Base-by-base conservation (phyloP, 2,329 filamentous ascomycete species). In the Neopestalotiopsis sp. region DNA sequence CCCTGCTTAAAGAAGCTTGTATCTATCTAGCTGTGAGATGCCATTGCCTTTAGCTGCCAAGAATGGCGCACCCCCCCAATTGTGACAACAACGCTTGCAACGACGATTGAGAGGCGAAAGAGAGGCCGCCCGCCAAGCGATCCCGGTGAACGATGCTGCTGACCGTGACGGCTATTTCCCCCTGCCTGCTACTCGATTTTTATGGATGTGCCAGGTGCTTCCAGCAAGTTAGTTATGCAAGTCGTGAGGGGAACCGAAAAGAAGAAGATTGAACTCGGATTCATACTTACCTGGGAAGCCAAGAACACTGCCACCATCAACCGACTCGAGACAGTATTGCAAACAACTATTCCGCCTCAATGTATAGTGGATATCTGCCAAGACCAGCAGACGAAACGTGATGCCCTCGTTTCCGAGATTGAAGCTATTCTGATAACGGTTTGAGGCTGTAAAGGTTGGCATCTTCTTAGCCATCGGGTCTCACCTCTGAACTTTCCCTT, bases 81-180 rank as follows among this genome's bases (percentile, higher is more conserved):
- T 38, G 59, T 32, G 34, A 34, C 59, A 34, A 61, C 24, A 20
- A n/a, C 28, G 24, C 24, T 28, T 28, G 24, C 59, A 34, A 10
- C 34, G 34, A 38, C 34, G 34, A 38, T 38, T 38, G 34, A 38
- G 34, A 38, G 34, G 34, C 34, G 34, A 38, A 38, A 38, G 34
- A 38, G 59, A 62, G 59, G 59, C 59, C 59, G 59, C 59, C 59
- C 32, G 59, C 59, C 59, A 62, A 62, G 59, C 30, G 59, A 42
- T 30, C 24, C 45, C 45, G 45, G 30, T 34, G 24, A 59, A 28
- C 24, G 24, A 59, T 59, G 20, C 57, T 24, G 57, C 24, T 59
- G 57, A 59, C 30, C 12, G 30, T 59, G 57, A 62, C 40, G 59
- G 4, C 34, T 10, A 38, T 38, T 38, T n/a, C 17, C 45, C n/a